Percentiles rank a stretch among this genome's conserved stretches.
phyloP scores from a whole-genome alignment of 164 flowering plant species.

The Liquidambar formosana region DNA sequence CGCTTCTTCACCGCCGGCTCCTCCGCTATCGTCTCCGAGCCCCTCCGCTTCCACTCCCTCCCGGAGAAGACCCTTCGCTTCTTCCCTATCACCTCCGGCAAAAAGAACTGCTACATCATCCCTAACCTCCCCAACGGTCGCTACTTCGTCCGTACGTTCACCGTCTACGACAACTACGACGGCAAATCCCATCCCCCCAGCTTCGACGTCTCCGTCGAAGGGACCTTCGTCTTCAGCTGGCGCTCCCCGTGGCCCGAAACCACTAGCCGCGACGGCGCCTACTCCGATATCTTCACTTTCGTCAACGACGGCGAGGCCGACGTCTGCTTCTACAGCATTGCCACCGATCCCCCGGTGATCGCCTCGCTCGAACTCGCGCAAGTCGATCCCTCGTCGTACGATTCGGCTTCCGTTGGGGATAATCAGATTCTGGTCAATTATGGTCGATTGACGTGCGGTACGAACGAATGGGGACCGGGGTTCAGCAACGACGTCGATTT shows the following conservation, averaged over 20 bases:
- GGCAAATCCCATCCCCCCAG: constrained; percentile 78
- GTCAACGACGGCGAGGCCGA: constrained; percentile 60
- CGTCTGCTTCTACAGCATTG: constrained; percentile 87
- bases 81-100: constrained; percentile 87
- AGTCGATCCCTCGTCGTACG: constrained; percentile 65
- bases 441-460: constrained; percentile 72
- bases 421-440: constrained; percentile 67
- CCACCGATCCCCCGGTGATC: constrained; percentile 90
- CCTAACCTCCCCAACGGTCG: constrained; percentile 55
- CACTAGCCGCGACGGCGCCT: constrained; percentile 63
- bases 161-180: constrained; percentile 91
- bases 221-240: constrained; percentile 88
- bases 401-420: constrained; percentile 31
- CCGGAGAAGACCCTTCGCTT: constrained; percentile 81
- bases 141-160: constrained; percentile 79
- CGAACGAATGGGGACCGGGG: constrained; percentile 77
- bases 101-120: constrained; percentile 89
- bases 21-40: constrained; percentile 70
- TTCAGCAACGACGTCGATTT: constrained; percentile 72
- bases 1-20: constrained; percentile 74
- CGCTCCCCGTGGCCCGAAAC: constrained; percentile 83
- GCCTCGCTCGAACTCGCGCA: constrained; percentile 69
- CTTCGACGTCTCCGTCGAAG: constrained; percentile 83
- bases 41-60: constrained; percentile 51
- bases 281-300: constrained; percentile 80